Evolutionary conservation across 2,329 filamentous ascomycete species (phyloP), one percentile per base, ranked within the genome.

Genomic region (Ophiobolus disseminans): DNA sequence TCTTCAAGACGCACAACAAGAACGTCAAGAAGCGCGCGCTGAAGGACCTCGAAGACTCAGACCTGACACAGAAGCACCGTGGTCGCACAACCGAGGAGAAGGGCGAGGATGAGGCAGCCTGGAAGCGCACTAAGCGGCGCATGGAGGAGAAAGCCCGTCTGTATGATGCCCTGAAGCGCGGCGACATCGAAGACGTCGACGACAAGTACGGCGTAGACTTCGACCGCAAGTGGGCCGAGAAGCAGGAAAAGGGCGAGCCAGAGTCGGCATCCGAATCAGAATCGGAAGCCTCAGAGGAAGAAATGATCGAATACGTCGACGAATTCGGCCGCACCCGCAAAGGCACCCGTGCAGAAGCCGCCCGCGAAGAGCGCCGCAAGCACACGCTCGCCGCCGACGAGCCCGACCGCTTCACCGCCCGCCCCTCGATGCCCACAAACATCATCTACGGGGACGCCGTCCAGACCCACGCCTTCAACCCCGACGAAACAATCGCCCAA

Each of bases 161-260:
- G 2, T 99, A 99, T 73, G 86, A 89, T 5, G 89, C 90, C 28
- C 87, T 99, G 85, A 96, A 96, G 74, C 83, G 89, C 25, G 92
- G 93, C n/a, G 87, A 96, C 66, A 53, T 79, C 32, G 83, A 89
- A 58, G 83, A 87, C 66, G 78, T 84, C 60, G 77, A 83, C 32
- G 84, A 86, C 60, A 81, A 83, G 19, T 82, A 79, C 55, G 74
- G 96, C 20, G 88, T 99, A 2, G 93, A 99, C 75, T 99, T 99
- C 73, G 94, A 97, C 74, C 82, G 88, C 52, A 99, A 97, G 76
- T 97, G 94, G 92, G 91, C 88, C 0, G 90, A 96, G 67, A 76
- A 78, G 19, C 78, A 86, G 45, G 73, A 71, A 3, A 64, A 66
- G 1, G 74, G 68, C 43, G 75, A 78, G 48, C 53, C 76, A 5